Evolutionary conservation across 306 rosid species (phyloP).

Genomic region (Vigna nakashimae): DNA sequence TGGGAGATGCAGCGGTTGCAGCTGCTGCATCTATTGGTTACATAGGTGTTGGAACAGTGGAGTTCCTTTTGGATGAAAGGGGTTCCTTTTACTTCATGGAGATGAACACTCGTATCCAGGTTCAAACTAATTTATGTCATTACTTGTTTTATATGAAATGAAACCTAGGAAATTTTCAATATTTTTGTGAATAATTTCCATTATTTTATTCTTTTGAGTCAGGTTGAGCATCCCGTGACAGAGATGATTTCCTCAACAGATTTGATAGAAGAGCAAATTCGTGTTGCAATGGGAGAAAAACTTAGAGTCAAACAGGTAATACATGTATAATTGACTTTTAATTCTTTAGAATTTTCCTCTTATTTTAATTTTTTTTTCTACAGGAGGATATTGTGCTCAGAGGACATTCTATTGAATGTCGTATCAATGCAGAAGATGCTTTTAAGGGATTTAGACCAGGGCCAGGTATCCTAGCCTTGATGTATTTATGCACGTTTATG

Average conservation of each 20-base stretch:
- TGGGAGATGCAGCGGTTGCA: conserved; percentile 99
- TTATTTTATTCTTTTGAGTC: conserved; percentile 32
- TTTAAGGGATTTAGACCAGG: conserved; percentile 97
- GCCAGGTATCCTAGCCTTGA: conserved; percentile 69
- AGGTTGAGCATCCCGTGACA: conserved; percentile 99
- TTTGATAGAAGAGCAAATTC: conserved; percentile 97
- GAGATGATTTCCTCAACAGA: conserved; percentile 97
- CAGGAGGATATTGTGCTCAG: conserved; percentile 95
- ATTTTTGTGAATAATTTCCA: conserved; percentile 27
- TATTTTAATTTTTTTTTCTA: conserved; percentile 20
- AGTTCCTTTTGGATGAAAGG: conserved; percentile 98
- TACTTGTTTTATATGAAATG: conserved; percentile 34
- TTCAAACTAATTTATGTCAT: conserved; percentile 42
- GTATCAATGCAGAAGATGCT: conserved; percentile 98
- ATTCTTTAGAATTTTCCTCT: conserved; percentile 42
- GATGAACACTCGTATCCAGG: conserved; percentile 99
- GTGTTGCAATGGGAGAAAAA: conserved; percentile 92
- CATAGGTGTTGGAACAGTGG: conserved; percentile 93
- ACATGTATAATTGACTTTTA: conserved; percentile 38
- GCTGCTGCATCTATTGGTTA: conserved; percentile 99
- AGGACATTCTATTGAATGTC: conserved; percentile 98
- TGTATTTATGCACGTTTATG: conserved; percentile 36
- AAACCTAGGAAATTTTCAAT: conserved; percentile 4
- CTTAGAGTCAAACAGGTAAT: conserved; percentile 81
- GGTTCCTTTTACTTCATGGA: conserved; percentile 99